Evolutionary conservation across 257 asterid species (phyloP), one percentile per base, ranked within the genome.

Genomic region (Primulina eburnea): DNA sequence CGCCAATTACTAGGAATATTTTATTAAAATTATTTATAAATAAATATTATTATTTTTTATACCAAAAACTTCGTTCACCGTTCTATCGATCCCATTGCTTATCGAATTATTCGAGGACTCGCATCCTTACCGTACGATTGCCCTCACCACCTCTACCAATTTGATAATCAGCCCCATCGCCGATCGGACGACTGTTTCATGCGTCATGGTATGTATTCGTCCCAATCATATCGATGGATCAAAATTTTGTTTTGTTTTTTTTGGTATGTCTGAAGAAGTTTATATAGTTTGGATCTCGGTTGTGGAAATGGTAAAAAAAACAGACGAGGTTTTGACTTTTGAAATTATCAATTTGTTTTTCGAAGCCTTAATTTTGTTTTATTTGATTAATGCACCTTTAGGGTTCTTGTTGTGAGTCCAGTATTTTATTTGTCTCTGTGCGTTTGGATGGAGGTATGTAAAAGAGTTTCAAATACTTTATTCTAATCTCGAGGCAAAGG

Each of bases 241-340:
- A 8, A 9, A 21, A 21, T 21, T 21, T 0, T 8, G 0, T 0
- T 28, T 28, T 8, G 34, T 6, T 12, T 0, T 24, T n/a, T 29
- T 69, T 10, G 62, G 43, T 17, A 4, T 64, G 28, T 40, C n/a
- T 62, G 61, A 9, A 65, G 62, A 33, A 43, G 24, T 16, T 55
- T 72, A 29, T 72, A 29, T 60, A 55, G 28, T 65, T 69, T 66
- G 80, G 82, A 81, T 81, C 79, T 78, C 34, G 28, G 30, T n/a
- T 26, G 20, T 69, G 67, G 67, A 40, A 43, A 53, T 65, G 11
- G 35, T 66, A 38, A 24, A 24, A 24, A 24, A 60, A 20, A 72
- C 60, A 16, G 3, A 60, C 9, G 56, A 2, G 3, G 59, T 28
- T 17, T 55, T 10, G 6, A 1, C 33, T 62, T 43, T 2, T 6